phyloP scores from a whole-genome alignment of 2,329 filamentous ascomycete species.

The Xylariaceae sp. region DNA sequence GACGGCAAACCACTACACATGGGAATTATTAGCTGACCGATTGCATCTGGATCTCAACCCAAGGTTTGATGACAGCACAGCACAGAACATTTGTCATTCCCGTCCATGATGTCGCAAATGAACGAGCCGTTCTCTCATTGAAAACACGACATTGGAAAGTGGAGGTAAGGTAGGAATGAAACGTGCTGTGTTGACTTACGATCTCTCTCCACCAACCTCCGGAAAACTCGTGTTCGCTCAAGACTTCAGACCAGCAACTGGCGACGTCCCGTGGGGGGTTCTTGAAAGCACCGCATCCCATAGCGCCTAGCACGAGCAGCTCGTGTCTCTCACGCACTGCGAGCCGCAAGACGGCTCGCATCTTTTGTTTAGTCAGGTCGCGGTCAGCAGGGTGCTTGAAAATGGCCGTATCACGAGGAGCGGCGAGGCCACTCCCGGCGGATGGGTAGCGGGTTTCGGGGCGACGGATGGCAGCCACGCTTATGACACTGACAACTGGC shows the following conservation, averaged over 20 bases:
- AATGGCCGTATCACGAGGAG: slow-evolving; percentile 9
- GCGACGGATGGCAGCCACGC: slow-evolving; percentile 33
- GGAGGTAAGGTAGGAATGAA: too few relatives aligned
- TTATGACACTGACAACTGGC: slow-evolving; percentile 43
- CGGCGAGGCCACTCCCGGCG: slow-evolving; percentile 16
- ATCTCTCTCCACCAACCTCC: slow-evolving; percentile 57
- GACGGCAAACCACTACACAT: slow-evolving; percentile 63
- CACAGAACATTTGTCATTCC: too few relatives aligned
- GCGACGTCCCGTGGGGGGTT: slow-evolving; percentile 65
- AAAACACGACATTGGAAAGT: too few relatives aligned
- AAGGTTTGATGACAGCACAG: too few relatives aligned
- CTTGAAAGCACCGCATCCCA: slow-evolving; percentile 66
- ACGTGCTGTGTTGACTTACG: slow-evolving; percentile 2
- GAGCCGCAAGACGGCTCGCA: slow-evolving; percentile 58
- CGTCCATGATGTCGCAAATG: too few relatives aligned
- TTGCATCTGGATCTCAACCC: too few relatives aligned
- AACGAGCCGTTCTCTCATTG: too few relatives aligned
- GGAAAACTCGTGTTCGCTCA: slow-evolving; percentile 58
- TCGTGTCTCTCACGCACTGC: slow-evolving; percentile 56
- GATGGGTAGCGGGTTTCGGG: slow-evolving; percentile 6
- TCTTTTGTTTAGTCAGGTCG: slow-evolving; percentile 60
- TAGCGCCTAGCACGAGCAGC: slow-evolving; percentile 62
- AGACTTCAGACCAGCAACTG: slow-evolving; percentile 58
- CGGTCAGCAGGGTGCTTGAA: slow-evolving; percentile 45
- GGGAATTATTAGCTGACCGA: slow-evolving; percentile 17